A percentile compares a stretch with the other conserved stretches of the same genome.
phyloP scores from a whole-genome alignment of 257 asterid genomes.

The Catharanthus roseus region DNA sequence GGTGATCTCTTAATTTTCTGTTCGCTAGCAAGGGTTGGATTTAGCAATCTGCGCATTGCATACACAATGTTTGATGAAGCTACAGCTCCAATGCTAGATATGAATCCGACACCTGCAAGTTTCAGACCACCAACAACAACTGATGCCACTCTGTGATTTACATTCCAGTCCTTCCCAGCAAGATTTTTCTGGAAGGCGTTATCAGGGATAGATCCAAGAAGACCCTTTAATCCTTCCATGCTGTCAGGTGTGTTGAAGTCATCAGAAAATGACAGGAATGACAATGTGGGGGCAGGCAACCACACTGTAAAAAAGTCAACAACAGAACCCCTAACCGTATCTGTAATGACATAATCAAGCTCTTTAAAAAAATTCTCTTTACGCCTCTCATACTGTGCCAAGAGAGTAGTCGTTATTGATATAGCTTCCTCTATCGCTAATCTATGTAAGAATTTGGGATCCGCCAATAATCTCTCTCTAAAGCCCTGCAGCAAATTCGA shows the following conservation, averaged over 20 bases:
- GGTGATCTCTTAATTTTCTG: slow-evolving; percentile 74
- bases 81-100: slow-evolving; percentile 94
- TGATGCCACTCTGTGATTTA: slow-evolving; percentile 78
- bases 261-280: slow-evolving; percentile 56
- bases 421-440: slow-evolving; percentile 96
- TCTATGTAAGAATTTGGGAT: slow-evolving; percentile 79
- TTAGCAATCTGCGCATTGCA: slow-evolving; percentile 44
- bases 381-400: slow-evolving; percentile 87
- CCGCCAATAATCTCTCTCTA: slow-evolving; percentile 89
- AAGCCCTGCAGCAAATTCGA: slow-evolving; percentile 63
- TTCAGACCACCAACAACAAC: slow-evolving; percentile 85
- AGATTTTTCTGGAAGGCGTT: slow-evolving; percentile 84
- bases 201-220: slow-evolving; percentile 90
- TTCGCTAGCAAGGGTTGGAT: slow-evolving; percentile 40
- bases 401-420: slow-evolving; percentile 80
- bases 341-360: slow-evolving; percentile 85
- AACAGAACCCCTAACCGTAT: slow-evolving; percentile 67
- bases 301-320: slow-evolving; percentile 97
- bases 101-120: slow-evolving; percentile 83
- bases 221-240: slow-evolving; percentile 68
- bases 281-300: slow-evolving; percentile 95
- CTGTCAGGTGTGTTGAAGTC: slow-evolving; percentile 46
- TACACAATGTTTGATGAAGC: slow-evolving; percentile 71
- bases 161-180: slow-evolving; percentile 75
- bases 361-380: slow-evolving; percentile 80